Conservation (phyloP, 2,329 filamentous ascomycete species). For the Alternaria ethzedia region DNA sequence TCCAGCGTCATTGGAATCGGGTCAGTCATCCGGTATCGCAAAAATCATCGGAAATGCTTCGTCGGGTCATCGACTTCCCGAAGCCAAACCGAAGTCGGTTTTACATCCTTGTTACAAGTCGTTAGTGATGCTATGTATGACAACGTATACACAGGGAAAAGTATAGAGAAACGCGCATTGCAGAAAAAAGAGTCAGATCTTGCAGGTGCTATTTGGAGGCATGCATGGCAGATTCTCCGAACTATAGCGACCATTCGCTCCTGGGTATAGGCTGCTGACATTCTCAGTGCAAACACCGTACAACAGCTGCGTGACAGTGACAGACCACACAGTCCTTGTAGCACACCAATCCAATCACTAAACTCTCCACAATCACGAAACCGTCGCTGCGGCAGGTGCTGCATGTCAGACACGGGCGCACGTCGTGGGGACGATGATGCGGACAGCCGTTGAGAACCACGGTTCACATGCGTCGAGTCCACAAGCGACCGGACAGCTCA, state of each 20-base stretch:
- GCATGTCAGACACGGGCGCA: slow-evolving; percentile 15
- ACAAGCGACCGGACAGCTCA: not conserved
- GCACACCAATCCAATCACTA: not conserved
- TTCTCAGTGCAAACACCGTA: not conserved
- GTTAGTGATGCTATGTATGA: not conserved
- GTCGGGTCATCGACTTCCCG: not conserved
- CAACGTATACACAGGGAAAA: not conserved
- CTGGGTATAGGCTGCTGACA: not conserved
- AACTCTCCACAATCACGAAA: slow-evolving; percentile 8
- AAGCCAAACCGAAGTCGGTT: not conserved
- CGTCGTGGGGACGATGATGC: slow-evolving; percentile 11
- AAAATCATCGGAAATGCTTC: not conserved
- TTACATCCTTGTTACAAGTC: not conserved
- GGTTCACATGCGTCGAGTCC: slow-evolving; percentile 9
- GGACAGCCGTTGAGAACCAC: slow-evolving; percentile 12
- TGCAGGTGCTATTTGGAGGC: not conserved
- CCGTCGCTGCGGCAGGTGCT: slow-evolving; percentile 20
- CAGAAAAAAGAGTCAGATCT: not conserved
- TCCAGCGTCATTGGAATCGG: not conserved
- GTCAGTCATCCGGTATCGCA: not conserved
- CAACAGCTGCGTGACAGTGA: not conserved
- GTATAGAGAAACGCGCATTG: not conserved
- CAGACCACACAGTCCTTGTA: not conserved
- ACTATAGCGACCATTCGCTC: not conserved
- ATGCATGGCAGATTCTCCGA: not conserved